Evolutionary conservation across 129 eudicot genomes (phyloP), one percentile per base, ranked within the genome.

Genomic region (Lactuca sativa): DNA sequence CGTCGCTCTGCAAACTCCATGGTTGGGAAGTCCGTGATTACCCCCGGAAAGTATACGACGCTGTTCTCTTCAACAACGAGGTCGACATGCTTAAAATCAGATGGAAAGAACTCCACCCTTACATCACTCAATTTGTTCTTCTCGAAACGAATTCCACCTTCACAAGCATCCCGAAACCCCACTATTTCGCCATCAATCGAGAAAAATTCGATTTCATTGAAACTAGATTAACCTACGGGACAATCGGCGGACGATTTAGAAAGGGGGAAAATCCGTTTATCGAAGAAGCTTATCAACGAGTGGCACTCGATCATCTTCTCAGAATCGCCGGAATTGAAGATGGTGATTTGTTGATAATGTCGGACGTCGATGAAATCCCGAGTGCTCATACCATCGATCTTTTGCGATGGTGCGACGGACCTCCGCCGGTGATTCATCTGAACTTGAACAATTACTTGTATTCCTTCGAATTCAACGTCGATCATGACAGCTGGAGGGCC

Each of bases 281-380:
- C n/a, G 96, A 88, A 61, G 96, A 88, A 67, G 96, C 96, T 0
- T 85, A 78, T 69, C 89, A 88, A 37, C 68, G 96, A 32, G 77
- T 85, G 15, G 91, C 89, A 3, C 89, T 88, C 21, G 96, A 88
- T 47, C 87, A 81, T 38, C 96, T 88, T 62, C 53, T 88, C 9
- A 71, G 74, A 64, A 71, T 85, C 10, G 96, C 96, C 0, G 96
- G 91, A 0, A 88, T 88, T 1, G 86, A 88, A 63, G 89, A 88
- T 14, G 91, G 87, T 59, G 96, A 88, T 61, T 76, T 88, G 56
- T 56, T 88, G 62, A 85, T 88, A 18, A 88, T 88, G 95, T 88
- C 95, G 1, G 95, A 88, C 78, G 91, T 88, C 70, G 95, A 88
- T 25, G 95, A 88, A 18, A 85, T 88, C 25, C 95, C 95, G 3